phyloP scores from a whole-genome alignment of 805 yeast species.

The Candida chilensis region DNA sequence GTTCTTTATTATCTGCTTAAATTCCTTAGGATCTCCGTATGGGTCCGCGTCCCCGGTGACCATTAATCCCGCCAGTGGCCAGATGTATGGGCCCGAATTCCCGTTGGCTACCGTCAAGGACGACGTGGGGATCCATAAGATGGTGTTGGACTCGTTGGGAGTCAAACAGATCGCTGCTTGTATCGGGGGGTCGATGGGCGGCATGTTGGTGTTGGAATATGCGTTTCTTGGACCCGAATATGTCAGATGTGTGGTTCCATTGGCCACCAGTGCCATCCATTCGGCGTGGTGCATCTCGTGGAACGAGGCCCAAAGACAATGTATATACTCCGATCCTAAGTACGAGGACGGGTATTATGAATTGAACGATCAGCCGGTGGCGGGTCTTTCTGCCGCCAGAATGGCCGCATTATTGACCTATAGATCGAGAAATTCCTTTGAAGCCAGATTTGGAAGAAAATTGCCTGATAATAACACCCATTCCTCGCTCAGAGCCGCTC shows the following conservation, averaged over 20 bases:
- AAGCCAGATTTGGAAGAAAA: slow-evolving; percentile 83
- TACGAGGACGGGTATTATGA: slow-evolving; percentile 85
- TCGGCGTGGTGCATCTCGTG: slow-evolving; percentile 99
- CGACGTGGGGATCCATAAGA: slow-evolving; percentile 72
- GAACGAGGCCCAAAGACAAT: slow-evolving; percentile 97
- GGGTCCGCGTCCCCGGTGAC: slow-evolving; percentile 93
- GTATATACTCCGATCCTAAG: slow-evolving; percentile 91
- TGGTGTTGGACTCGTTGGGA: slow-evolving; percentile 71
- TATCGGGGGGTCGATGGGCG: slow-evolving; percentile 98
- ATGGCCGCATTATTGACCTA: slow-evolving; percentile 94
- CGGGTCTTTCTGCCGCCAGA: slow-evolving; percentile 92
- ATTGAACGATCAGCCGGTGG: slow-evolving; percentile 67
- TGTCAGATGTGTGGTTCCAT: slow-evolving; percentile 65
- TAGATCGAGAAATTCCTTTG: slow-evolving; percentile 87
- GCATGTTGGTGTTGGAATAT: slow-evolving; percentile 91
- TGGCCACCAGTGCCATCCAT: slow-evolving; percentile 91
- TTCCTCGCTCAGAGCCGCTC: slow-evolving; percentile 20
- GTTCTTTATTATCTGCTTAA: slow-evolving; percentile 80
- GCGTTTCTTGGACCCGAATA: slow-evolving; percentile 59
- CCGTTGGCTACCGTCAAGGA: slow-evolving; percentile 93
- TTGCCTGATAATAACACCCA: slow-evolving; percentile 11
- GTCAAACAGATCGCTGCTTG: slow-evolving; percentile 77
- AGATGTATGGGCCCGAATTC: slow-evolving; percentile 86
- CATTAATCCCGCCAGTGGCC: slow-evolving; percentile 64
- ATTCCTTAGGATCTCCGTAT: slow-evolving; percentile 94